phyloP scores from a whole-genome alignment of 331 rosid genomes.

The Arachis monticola region DNA sequence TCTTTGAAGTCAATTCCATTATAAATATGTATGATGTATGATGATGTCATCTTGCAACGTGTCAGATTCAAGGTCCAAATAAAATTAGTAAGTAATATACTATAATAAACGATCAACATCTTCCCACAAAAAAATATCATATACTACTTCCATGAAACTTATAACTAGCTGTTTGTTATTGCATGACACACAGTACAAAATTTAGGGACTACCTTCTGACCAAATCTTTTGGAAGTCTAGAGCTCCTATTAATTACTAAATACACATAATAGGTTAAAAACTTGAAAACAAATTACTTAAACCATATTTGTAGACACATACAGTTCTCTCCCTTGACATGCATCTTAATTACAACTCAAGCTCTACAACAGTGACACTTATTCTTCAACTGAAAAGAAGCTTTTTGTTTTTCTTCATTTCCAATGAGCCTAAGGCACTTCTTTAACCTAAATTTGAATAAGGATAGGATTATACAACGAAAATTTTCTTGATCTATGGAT shows the following conservation, averaged over 20 bases:
- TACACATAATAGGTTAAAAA: background rate
- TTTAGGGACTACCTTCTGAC: background rate
- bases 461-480: background rate
- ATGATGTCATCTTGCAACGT: slow-evolving; percentile 8
- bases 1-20: slow-evolving; percentile 19
- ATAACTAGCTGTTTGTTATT: background rate
- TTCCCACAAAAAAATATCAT: slow-evolving; percentile 10
- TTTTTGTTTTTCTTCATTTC: background rate
- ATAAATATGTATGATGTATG: background rate
- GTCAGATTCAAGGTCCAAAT: background rate
- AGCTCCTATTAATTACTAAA: background rate
- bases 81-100: slow-evolving; percentile 9
- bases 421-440: background rate
- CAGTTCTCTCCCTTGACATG: background rate
- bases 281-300: background rate
- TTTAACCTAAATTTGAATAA: background rate
- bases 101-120: slow-evolving; percentile 2
- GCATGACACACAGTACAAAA: background rate
- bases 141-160: slow-evolving; percentile 3
- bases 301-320: background rate
- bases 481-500: background rate
- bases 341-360: background rate
- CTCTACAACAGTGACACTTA: background rate
- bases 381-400: background rate
- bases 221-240: background rate